Conservation (phyloP, 371 early-diverging fungal genomes). For the Mucor racemosus region DNA sequence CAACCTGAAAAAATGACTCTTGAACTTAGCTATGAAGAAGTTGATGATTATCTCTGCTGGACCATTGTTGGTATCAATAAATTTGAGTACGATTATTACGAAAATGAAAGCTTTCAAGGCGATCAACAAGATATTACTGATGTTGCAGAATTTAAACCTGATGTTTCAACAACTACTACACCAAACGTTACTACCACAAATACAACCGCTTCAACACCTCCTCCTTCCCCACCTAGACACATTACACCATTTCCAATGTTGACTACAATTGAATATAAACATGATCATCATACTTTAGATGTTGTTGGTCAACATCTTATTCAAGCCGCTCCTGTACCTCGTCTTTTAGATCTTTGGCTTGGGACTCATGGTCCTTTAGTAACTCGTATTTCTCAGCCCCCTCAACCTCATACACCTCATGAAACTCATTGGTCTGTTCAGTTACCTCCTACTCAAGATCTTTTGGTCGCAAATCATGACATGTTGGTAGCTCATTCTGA, state of each 20-base stretch:
- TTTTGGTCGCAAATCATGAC: conserved; percentile 37
- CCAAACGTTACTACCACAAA: conserved; percentile 16
- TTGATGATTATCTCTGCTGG: conserved; percentile 86
- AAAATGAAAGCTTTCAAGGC: conserved; percentile 35
- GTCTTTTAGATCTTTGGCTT: conserved; percentile 43
- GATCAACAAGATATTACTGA: conserved; percentile 11
- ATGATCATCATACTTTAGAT: conserved; percentile 29
- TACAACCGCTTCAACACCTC: conserved; percentile 27
- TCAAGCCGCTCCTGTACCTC: conserved; percentile 23
- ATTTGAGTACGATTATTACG: conserved; percentile 58
- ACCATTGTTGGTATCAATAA: conserved; percentile 76
- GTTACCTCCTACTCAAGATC: conserved; percentile 16
- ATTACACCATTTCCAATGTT: conserved; percentile 50
- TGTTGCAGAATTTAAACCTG: conserved; percentile 6
- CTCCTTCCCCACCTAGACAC: conserved; percentile 44
- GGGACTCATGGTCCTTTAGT: conserved; percentile 46
- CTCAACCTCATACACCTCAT: conserved; percentile 34
- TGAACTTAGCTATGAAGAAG: conserved; percentile 29
- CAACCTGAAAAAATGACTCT: not conserved
- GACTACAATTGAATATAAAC: conserved; percentile 27
- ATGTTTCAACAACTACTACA: not conserved
- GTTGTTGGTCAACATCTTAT: conserved; percentile 39
- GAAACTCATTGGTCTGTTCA: conserved; percentile 30
- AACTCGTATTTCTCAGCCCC: conserved; percentile 25
- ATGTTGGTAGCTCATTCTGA: conserved; percentile 31